Evolutionary conservation across 2,329 filamentous ascomycete genomes (phyloP).

Genomic region (Pseudocercospora vitis): DNA sequence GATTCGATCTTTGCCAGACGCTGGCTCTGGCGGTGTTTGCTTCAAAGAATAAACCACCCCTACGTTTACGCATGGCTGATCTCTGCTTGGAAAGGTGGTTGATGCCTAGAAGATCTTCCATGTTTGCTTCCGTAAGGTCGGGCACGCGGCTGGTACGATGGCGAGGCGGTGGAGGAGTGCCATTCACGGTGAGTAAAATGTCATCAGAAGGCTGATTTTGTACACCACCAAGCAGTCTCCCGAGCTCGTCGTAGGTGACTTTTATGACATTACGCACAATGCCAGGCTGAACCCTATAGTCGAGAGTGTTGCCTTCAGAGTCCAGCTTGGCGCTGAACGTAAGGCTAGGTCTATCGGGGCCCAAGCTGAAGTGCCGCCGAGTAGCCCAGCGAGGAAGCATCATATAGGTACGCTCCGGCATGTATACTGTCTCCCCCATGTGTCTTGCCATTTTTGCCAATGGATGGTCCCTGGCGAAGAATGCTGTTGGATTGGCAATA

Average conservation of each 20-base stretch:
- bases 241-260: slow-evolving; percentile 49
- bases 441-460: slow-evolving; percentile 63
- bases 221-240: slow-evolving; percentile 20
- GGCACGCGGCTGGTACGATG: slow-evolving; percentile 22
- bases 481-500: slow-evolving; percentile 74
- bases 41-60: slow-evolving; percentile 42
- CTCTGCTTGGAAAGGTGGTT: slow-evolving; percentile 39
- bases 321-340: slow-evolving; percentile 62
- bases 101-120: slow-evolving; percentile 39
- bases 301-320: slow-evolving; percentile 52
- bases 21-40: slow-evolving; percentile 34
- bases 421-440: slow-evolving; percentile 56
- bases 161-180: slow-evolving; percentile 29
- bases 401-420: slow-evolving; percentile 57
- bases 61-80: slow-evolving; percentile 36
- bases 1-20: slow-evolving; percentile 39
- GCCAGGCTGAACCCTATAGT: slow-evolving; percentile 56
- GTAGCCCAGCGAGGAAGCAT: slow-evolving; percentile 57
- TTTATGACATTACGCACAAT: slow-evolving; percentile 56
- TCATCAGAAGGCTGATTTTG: slow-evolving; percentile 6
- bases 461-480: slow-evolving; percentile 59
- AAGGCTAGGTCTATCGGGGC: slow-evolving; percentile 54
- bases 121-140: slow-evolving; percentile 30
- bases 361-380: slow-evolving; percentile 56
- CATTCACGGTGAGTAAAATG: slow-evolving; percentile 38